phyloP scores from a whole-genome alignment of 2,329 filamentous ascomycete species.

The Clonostachys byssicola region DNA sequence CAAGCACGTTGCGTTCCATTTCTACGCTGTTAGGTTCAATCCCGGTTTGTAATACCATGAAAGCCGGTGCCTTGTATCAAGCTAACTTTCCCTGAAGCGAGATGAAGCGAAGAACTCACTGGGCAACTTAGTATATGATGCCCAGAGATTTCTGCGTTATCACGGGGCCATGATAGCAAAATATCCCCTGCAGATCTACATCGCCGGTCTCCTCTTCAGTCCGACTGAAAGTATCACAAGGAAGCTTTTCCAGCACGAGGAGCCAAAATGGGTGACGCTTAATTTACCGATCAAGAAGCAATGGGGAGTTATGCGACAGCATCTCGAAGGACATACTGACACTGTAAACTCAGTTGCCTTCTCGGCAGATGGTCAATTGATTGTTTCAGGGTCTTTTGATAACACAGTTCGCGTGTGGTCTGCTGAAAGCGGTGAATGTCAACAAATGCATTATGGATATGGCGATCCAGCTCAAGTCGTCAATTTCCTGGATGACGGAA shows the following conservation, averaged over 20 bases:
- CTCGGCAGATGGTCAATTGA: slow-evolving; percentile 3
- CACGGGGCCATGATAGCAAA: neutral
- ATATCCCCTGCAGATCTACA: slow-evolving; percentile 17
- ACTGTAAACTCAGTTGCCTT: slow-evolving; percentile 9
- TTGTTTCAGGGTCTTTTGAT: slow-evolving; percentile 3
- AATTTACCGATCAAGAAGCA: neutral
- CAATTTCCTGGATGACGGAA: slow-evolving; percentile 6
- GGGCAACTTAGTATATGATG: slow-evolving; percentile 2
- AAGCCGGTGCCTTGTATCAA: too few species aligned
- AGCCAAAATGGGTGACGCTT: neutral
- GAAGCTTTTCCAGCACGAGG: slow-evolving; percentile 3
- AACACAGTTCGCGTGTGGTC: slow-evolving; percentile 4
- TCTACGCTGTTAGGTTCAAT: too few species aligned
- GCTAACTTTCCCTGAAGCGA: too few species aligned
- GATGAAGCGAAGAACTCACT: too few species aligned
- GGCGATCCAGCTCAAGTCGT: slow-evolving; percentile 4
- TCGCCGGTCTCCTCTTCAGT: slow-evolving; percentile 13
- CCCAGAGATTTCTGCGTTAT: neutral
- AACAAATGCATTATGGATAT: slow-evolving; percentile 1
- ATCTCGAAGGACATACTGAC: slow-evolving; percentile 1
- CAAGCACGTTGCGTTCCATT: slow-evolving; percentile 6
- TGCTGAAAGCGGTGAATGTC: neutral
- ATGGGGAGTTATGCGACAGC: slow-evolving; percentile 1
- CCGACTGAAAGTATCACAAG: slow-evolving; percentile 10
- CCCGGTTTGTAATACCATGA: too few species aligned